Base-by-base conservation (phyloP, 768 basidiomycete genomes). In the Mrakia gelida region DNA sequence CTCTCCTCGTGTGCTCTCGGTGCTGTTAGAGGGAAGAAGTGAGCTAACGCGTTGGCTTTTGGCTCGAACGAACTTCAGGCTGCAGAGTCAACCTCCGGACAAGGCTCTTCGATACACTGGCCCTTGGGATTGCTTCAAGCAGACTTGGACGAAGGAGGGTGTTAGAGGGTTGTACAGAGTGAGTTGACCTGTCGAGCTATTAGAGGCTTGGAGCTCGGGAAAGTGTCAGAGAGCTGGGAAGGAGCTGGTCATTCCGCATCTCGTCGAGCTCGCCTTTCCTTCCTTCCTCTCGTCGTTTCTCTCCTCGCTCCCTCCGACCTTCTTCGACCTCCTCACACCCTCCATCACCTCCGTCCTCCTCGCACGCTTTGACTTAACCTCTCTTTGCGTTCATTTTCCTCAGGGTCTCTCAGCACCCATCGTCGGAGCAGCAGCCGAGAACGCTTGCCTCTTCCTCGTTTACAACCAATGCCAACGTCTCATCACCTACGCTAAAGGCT, bases 391-490 rank as follows among this genome's bases (percentile, higher is more conserved):
- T 73, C 26, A 15, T 45, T 18, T 5, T 41, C 28, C 59, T 3
- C 80, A 94, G 95, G 95, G 96, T 16, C 85, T 98, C 6, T 94
- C 95, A 16, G 93, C 92, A 43, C 96, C 96, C 0, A 87, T 98
- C 34, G 89, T 91, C 0, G 96, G 95, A 9, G 92, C 96, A 30
- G 95, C 95, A 90, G 89, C 89, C 0, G 95, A 98, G 84, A 97
- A 95, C 79, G 95, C 94, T 3, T 87, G 89, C 1, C 86, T 98
- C 45, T 98, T 98, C 85, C 85, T 96, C 70, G 88, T 92, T 7
- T 98, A 98, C 83, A 90, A 89, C 74, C 90, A 92, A 76, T 80
- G 87, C 90, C 86, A 86, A 78, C 81, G 84, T 54, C 76, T 83
- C 30, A 83, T 87, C 32, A 79, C 83, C 16, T 78, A 67, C 13